These are phyloP conservation scores for Talaromyces funiculosus DNA, from an alignment of 2,329 filamentous ascomycete genomes.

Conservation along the genomic window DNA sequence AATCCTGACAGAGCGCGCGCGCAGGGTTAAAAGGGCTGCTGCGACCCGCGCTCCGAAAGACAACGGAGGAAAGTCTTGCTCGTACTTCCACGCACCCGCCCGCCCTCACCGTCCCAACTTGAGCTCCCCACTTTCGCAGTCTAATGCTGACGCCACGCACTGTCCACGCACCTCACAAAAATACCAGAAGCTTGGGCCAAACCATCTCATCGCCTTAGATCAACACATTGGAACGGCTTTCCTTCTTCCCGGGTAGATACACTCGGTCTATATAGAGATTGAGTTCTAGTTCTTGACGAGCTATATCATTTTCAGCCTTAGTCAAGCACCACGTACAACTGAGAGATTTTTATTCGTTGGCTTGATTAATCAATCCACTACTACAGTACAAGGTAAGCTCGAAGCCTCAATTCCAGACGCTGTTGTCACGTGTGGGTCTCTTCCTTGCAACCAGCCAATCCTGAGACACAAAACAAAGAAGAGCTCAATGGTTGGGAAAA, in stretches of 20 bases:
- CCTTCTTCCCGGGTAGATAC: background rate
- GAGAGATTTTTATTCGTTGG: background rate
- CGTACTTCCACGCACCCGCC: conserved; percentile 3
- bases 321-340: background rate
- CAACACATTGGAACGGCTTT: background rate
- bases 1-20: conserved; percentile 13
- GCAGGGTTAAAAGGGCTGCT: conserved; percentile 35
- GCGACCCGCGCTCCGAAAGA: conserved; percentile 17
- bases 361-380: background rate
- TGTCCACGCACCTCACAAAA: background rate
- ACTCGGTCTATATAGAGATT: background rate
- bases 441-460: background rate
- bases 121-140: background rate
- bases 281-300: background rate
- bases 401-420: background rate
- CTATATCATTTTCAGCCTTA: background rate
- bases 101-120: background rate
- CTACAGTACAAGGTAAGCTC: background rate
- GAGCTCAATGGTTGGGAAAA: background rate
- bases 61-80: conserved; percentile 1
- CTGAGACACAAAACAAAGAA: background rate
- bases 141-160: background rate
- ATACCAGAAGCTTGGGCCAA: background rate
- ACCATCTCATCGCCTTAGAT: background rate
- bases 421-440: background rate